Conservation (phyloP, 179 eudicot genomes). For the Spergularia azorica region DNA sequence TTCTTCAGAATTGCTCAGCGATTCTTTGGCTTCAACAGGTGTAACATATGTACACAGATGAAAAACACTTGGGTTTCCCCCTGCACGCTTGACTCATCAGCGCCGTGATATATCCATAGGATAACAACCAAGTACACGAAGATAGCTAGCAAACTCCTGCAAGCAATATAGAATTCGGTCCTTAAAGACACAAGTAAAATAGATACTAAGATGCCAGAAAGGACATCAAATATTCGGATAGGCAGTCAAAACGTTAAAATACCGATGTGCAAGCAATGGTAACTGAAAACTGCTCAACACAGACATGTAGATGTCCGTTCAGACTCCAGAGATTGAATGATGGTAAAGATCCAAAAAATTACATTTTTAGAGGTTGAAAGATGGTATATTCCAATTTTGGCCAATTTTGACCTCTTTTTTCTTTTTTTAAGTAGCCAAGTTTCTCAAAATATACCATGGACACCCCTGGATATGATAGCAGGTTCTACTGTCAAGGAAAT, state of each 20-base stretch:
- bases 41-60: constrained; percentile 29
- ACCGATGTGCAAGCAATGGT: constrained; percentile 1
- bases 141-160: constrained; percentile 87
- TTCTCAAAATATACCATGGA: too few species aligned
- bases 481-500: too few species aligned
- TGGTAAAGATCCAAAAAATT: too few species aligned
- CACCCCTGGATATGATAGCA: too few species aligned
- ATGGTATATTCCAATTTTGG: too few species aligned
- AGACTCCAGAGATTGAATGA: too few species aligned
- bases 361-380: too few species aligned
- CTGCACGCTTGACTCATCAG: constrained; percentile 12
- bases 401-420: too few species aligned
- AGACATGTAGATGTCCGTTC: too few species aligned
- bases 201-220: constrained; percentile 22
- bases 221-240: not conserved
- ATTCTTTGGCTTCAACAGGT: constrained; percentile 20
- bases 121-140: constrained; percentile 89
- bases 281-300: too few species aligned
- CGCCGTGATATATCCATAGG: constrained; percentile 52
- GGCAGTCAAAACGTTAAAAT: not conserved
- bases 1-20: not conserved
- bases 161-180: not conserved
- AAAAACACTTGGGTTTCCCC: constrained; percentile 18
- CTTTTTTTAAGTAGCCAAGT: too few species aligned
- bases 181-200: constrained; percentile 2